phyloP scores from a whole-genome alignment of 345 rosid genomes.

The Ricinus communis region DNA sequence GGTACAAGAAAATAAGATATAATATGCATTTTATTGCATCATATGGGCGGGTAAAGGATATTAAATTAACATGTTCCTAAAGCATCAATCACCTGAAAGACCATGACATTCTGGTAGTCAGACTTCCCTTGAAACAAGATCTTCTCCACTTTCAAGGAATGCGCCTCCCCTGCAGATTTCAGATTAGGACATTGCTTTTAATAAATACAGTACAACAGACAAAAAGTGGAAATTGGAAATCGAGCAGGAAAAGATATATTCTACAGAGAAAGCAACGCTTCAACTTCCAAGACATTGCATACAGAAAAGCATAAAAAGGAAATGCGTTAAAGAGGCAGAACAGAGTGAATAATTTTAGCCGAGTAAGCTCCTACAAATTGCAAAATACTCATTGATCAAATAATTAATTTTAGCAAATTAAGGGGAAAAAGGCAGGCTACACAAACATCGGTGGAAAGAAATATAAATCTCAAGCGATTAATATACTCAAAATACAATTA shows the following conservation, averaged over 20 bases:
- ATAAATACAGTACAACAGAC: background rate
- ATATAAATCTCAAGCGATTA: too few relatives aligned
- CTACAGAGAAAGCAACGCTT: too few relatives aligned
- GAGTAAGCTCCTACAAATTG: background rate
- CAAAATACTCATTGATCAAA: too few relatives aligned
- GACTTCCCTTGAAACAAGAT: constrained; percentile 81
- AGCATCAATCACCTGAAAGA: constrained; percentile 67
- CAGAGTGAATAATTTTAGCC: background rate
- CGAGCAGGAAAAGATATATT: background rate
- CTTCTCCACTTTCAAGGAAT: constrained; percentile 85
- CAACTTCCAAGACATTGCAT: too few relatives aligned
- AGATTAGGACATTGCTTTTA: constrained; percentile 5
- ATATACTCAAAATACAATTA: too few relatives aligned
- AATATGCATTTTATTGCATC: background rate
- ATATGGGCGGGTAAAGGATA: background rate
- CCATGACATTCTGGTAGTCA: constrained; percentile 85
- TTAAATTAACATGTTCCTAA: background rate
- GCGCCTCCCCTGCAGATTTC: constrained; percentile 79
- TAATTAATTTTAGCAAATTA: background rate
- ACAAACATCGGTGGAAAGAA: background rate
- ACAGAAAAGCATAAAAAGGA: background rate
- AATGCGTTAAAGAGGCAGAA: background rate
- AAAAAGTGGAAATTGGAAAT: background rate
- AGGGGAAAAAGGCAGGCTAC: background rate
- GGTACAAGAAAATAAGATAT: background rate